Conservation (phyloP, 345 rosid genomes). For the Bretschneidera sinensis region DNA sequence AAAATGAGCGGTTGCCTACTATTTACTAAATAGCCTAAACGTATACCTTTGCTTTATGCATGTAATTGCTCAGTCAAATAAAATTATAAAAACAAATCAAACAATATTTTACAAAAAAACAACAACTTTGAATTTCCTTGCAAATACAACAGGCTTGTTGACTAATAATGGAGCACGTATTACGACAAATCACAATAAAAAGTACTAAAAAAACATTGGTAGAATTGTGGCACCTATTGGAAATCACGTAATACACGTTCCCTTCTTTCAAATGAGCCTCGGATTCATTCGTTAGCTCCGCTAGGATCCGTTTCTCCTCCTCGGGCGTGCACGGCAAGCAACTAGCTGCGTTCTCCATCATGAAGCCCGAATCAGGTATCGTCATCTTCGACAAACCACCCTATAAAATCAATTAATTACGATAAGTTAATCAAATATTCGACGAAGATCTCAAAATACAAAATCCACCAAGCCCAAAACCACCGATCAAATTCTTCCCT, state of each 20-base stretch:
- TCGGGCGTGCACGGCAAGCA: slow-evolving; percentile 56
- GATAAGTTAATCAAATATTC: too few relatives aligned
- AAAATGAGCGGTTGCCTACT: too few relatives aligned
- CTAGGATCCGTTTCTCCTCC: slow-evolving; percentile 64
- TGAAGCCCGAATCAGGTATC: slow-evolving; percentile 42
- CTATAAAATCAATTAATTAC: slow-evolving; percentile 12
- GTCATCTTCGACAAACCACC: slow-evolving; percentile 39
- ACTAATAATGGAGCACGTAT: too few relatives aligned
- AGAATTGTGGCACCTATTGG: slow-evolving; percentile 46
- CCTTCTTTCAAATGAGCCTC: slow-evolving; percentile 61
- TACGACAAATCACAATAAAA: too few relatives aligned
- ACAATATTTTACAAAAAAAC: too few relatives aligned
- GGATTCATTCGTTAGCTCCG: slow-evolving; percentile 47
- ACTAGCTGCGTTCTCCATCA: slow-evolving; percentile 52
- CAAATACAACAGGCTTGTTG: too few relatives aligned
- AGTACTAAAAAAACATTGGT: neutral
- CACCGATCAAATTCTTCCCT: neutral
- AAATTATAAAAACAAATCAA: too few relatives aligned
- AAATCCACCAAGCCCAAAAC: too few relatives aligned
- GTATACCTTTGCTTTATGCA: too few relatives aligned
- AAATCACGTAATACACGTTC: slow-evolving; percentile 67
- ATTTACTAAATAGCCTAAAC: too few relatives aligned
- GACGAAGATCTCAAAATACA: neutral
- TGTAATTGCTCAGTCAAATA: too few relatives aligned
- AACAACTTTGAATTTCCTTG: too few relatives aligned